phyloP scores from a whole-genome alignment of 176 grass and related monocot species.

The Bromus sterilis region DNA sequence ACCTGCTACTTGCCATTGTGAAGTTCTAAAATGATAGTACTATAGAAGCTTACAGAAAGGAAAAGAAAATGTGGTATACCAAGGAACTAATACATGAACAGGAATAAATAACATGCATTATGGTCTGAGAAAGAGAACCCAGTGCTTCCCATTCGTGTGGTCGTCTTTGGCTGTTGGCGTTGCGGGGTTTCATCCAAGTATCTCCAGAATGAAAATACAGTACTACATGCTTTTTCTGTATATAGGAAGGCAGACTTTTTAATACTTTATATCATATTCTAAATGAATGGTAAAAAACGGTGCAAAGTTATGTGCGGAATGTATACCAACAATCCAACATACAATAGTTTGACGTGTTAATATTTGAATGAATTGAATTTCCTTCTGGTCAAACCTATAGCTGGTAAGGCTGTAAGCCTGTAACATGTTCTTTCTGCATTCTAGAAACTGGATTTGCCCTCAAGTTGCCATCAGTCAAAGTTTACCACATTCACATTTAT shows the following conservation, averaged over 20 bases:
- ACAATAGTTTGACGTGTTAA: background rate
- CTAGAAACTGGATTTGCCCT: background rate
- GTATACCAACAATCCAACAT: background rate
- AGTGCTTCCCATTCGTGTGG: background rate
- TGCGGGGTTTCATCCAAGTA: background rate
- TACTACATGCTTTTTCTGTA: background rate
- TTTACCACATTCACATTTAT: background rate
- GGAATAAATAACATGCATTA: background rate
- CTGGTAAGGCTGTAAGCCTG: background rate
- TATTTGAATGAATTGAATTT: background rate
- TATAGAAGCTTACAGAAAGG: background rate
- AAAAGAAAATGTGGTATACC: background rate
- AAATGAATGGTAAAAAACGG: background rate
- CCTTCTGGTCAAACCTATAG: background rate
- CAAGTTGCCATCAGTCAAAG: background rate
- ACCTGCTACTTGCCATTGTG: background rate
- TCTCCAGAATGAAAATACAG: background rate
- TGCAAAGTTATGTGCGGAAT: background rate
- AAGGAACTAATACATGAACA: background rate
- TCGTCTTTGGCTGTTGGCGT: background rate
- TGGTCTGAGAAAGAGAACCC: background rate
- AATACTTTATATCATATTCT: background rate
- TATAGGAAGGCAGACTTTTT: background rate
- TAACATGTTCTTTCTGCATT: background rate
- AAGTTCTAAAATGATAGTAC: background rate